Evolutionary conservation across 2,329 filamentous ascomycete species (phyloP).

Genomic region (Talaromyces sp.): DNA sequence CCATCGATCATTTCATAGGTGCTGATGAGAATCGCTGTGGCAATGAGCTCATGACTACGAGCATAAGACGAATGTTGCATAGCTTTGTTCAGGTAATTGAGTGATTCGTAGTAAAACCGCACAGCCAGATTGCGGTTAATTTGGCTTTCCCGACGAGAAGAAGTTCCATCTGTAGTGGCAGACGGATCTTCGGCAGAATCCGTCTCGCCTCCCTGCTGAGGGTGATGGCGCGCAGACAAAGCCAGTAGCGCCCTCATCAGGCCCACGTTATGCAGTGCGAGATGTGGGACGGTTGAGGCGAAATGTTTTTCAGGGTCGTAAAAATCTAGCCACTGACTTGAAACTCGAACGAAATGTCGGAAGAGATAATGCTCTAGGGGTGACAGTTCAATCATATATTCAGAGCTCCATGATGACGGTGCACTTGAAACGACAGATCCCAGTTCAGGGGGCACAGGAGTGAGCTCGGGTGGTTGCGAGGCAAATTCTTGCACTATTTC

Average conservation of each 20-base stretch:
- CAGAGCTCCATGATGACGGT: conserved; percentile 13
- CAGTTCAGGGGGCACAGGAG: background rate
- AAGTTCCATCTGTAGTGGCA: conserved; percentile 17
- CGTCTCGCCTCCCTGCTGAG: conserved; percentile 1
- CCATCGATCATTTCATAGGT: conserved; percentile 69
- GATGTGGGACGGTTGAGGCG: conserved; percentile 12
- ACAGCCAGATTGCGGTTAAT: conserved; percentile 44
- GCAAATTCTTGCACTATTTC: conserved; percentile 12
- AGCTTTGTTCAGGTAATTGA: conserved; percentile 63
- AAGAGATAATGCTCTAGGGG: conserved; percentile 13
- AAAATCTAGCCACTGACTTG: conserved; percentile 21
- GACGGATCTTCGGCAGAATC: background rate
- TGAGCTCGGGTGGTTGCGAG: conserved; percentile 2
- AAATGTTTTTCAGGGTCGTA: conserved; percentile 17
- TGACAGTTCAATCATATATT: conserved; percentile 7
- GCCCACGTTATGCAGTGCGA: conserved; percentile 15
- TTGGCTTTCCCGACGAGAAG: conserved; percentile 14
- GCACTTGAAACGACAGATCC: conserved; percentile 7
- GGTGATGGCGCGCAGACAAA: conserved; percentile 13
- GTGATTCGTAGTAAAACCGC: conserved; percentile 65
- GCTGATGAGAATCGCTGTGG: conserved; percentile 62
- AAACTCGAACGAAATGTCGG: conserved; percentile 13
- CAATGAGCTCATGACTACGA: conserved; percentile 60
- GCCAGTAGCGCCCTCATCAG: conserved; percentile 18
- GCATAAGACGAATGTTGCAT: conserved; percentile 62